Evolutionary conservation across 768 basidiomycete species (phyloP).

Genomic region (Rhizopogon vesiculosus): DNA sequence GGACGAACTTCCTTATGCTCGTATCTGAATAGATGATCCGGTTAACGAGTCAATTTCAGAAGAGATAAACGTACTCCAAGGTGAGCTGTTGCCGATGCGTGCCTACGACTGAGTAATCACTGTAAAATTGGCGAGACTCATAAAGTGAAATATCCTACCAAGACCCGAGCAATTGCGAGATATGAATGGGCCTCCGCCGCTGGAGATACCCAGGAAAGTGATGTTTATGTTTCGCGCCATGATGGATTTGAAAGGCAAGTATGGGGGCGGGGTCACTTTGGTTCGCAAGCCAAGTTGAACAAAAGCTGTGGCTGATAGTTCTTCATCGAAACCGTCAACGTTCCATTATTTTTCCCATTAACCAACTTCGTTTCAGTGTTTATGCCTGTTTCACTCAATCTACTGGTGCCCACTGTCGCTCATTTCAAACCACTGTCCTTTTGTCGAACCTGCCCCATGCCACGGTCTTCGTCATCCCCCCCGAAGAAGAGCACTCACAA

Average conservation of each 20-base stretch:
- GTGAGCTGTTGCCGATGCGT: slow-evolving; percentile 44
- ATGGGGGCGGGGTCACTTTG: too few relatives aligned
- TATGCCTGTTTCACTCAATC: too few relatives aligned
- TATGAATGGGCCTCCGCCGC: slow-evolving; percentile 70
- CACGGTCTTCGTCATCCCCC: too few relatives aligned
- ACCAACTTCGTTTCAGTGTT: too few relatives aligned
- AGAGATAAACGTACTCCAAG: slow-evolving; percentile 60
- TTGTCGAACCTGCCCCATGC: too few relatives aligned
- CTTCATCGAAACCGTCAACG: slow-evolving; percentile 2
- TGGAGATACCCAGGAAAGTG: slow-evolving; percentile 73
- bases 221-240: slow-evolving; percentile 44
- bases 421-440: too few relatives aligned
- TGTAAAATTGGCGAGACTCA: neutral
- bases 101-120: slow-evolving; percentile 39
- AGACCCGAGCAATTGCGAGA: slow-evolving; percentile 77
- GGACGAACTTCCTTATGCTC: too few relatives aligned
- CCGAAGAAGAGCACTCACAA: too few relatives aligned
- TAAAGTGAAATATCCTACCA: slow-evolving; percentile 7
- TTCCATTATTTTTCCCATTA: neutral
- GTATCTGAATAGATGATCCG: too few relatives aligned
- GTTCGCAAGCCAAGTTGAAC: slow-evolving; percentile 14
- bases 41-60: too few relatives aligned
- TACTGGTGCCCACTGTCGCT: too few relatives aligned
- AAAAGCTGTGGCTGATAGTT: slow-evolving; percentile 9
- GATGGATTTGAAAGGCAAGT: slow-evolving; percentile 5